A percentile compares a stretch with the other conserved stretches of the same genome.
phyloP scores from a whole-genome alignment of 164 flowering plant genomes.

The Berberis thunbergii region DNA sequence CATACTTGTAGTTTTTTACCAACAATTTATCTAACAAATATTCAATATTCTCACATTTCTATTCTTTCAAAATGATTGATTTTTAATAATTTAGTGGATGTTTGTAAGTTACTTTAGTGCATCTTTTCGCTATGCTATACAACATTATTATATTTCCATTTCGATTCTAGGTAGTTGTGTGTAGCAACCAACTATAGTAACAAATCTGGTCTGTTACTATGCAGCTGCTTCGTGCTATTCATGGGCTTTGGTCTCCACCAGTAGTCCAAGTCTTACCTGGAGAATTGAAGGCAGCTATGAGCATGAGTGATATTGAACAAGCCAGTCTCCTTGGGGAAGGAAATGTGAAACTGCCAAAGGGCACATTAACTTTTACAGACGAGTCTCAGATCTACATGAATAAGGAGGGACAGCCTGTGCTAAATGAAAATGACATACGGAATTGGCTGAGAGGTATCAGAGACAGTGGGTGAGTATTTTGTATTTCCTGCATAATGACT shows the following conservation, averaged over 20 bases:
- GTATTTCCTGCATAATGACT: too few relatives aligned
- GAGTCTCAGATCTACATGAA: slow-evolving; percentile 41
- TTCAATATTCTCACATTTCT: too few relatives aligned
- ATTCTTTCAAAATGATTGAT: too few relatives aligned
- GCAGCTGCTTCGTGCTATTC: slow-evolving; percentile 85
- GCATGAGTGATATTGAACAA: slow-evolving; percentile 61
- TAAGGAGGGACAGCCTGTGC: slow-evolving; percentile 47
- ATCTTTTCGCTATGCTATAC: too few relatives aligned
- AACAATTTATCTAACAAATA: too few relatives aligned
- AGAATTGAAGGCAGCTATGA: slow-evolving; percentile 73
- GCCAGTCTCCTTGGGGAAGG: slow-evolving; percentile 76
- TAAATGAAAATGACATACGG: slow-evolving; percentile 71
- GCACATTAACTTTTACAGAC: slow-evolving; percentile 39
- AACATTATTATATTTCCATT: too few relatives aligned
- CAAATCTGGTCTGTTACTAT: slow-evolving; percentile 2
- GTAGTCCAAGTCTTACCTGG: slow-evolving; percentile 57
- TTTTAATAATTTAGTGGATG: too few relatives aligned
- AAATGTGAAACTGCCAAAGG: slow-evolving; percentile 45
- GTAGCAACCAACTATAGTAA: too few relatives aligned
- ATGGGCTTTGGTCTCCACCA: slow-evolving; percentile 88
- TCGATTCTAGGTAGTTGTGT: too few relatives aligned
- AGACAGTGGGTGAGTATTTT: slow-evolving; percentile 81
- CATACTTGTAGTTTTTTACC: too few relatives aligned
- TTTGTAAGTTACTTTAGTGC: too few relatives aligned
- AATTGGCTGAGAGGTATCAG: slow-evolving; percentile 95